phyloP scores from a whole-genome alignment of 2,329 filamentous ascomycete species.

The Fusarium coffeatum region DNA sequence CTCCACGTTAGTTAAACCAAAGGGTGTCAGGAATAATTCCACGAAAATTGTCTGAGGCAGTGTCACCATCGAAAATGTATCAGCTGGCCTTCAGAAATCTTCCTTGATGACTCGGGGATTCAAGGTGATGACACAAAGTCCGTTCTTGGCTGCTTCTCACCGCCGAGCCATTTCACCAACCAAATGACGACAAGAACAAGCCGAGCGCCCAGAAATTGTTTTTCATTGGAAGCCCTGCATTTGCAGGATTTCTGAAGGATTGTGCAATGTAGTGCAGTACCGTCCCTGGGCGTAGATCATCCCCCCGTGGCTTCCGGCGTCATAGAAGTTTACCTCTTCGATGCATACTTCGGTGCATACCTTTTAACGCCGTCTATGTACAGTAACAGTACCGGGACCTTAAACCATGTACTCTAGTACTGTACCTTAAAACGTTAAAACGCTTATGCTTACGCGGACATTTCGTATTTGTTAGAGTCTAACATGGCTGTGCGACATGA shows the following conservation, averaged over 20 bases:
- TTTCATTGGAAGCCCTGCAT: background rate
- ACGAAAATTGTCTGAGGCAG: background rate
- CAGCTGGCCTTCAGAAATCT: background rate
- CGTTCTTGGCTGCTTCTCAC: background rate
- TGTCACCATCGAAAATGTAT: background rate
- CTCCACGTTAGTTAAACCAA: background rate
- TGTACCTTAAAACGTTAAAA: background rate
- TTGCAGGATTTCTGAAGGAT: background rate
- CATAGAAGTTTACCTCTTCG: conserved; percentile 17
- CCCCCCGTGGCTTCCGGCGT: background rate
- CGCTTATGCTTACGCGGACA: background rate
- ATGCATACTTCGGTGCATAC: conserved; percentile 23
- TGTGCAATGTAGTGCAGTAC: background rate
- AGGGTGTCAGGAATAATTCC: background rate
- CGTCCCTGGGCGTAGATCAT: background rate
- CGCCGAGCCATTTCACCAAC: background rate
- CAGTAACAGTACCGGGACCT: too few species aligned
- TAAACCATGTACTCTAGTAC: too few species aligned
- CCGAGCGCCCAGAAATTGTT: background rate
- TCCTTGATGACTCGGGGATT: background rate
- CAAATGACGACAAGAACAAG: background rate
- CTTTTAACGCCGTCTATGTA: background rate
- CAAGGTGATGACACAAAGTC: background rate
- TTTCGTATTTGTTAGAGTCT: background rate
- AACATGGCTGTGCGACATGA: too few species aligned